Conservation (phyloP, 345 rosid species). For the Triadica sebifera region DNA sequence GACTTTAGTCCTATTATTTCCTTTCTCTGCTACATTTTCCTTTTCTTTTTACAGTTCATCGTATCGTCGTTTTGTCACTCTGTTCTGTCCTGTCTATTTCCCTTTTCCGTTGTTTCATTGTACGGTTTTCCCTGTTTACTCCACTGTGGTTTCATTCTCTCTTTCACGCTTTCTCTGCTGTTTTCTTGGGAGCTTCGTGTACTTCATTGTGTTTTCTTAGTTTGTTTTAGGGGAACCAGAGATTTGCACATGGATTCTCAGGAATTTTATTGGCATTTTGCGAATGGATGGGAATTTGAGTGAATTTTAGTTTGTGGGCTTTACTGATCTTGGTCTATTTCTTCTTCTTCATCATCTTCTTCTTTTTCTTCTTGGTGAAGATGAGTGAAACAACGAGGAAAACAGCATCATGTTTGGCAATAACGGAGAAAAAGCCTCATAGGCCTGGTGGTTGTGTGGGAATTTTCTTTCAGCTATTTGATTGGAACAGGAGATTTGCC, state of each 20-base stretch:
- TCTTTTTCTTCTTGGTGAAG: conserved; percentile 38
- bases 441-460: conserved; percentile 84
- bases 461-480: conserved; percentile 83
- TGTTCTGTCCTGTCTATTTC: conserved; percentile 24
- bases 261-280: neutral
- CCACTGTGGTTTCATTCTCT: neutral
- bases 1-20: neutral
- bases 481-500: conserved; percentile 82
- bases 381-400: conserved; percentile 49
- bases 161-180: neutral
- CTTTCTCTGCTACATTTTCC: neutral
- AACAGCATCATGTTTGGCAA: conserved; percentile 48
- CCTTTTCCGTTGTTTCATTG: conserved; percentile 20
- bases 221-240: conserved; percentile 17
- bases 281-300: conserved; percentile 12
- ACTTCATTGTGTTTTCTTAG: conserved; percentile 29
- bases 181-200: neutral
- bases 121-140: conserved; percentile 10
- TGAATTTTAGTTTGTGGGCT: conserved; percentile 10
- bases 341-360: neutral
- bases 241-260: conserved; percentile 25
- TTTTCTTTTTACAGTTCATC: neutral
- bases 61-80: conserved; percentile 3
- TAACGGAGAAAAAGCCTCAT: conserved; percentile 63
- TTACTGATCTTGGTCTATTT: neutral